A percentile compares a stretch with the other conserved stretches of the same genome.
These are phyloP conservation scores for Graphilbum ipis-grandicollis DNA, from an alignment of 2,329 filamentous ascomycete species.

Conservation along the genomic window DNA sequence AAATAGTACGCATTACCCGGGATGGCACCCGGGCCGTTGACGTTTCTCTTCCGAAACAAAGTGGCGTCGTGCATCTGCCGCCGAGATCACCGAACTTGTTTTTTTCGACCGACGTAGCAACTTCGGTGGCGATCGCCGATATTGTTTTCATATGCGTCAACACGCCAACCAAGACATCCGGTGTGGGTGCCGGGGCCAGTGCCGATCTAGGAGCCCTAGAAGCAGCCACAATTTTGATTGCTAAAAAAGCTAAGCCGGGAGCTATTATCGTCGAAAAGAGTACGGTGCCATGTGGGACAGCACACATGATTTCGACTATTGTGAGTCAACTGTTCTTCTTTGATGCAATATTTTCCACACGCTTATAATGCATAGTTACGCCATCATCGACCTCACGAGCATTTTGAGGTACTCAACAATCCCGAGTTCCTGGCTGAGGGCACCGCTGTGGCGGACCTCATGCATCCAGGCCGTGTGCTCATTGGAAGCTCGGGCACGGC, in stretches of 20 bases:
- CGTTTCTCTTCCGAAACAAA: background rate
- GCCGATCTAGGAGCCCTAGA: constrained; percentile 2
- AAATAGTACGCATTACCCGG: constrained; percentile 2
- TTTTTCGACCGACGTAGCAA: constrained; percentile 1
- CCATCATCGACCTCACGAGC: background rate
- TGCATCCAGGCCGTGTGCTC: constrained; percentile 2
- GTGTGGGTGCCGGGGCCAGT: constrained; percentile 1
- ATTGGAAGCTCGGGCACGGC: constrained; percentile 1
- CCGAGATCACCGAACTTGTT: constrained; percentile 1
- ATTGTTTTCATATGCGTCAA: constrained; percentile 4
- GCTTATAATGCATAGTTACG: background rate
- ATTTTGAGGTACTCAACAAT: constrained; percentile 2
- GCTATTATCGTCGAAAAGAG: constrained; percentile 4
- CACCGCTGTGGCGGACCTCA: constrained; percentile 1
- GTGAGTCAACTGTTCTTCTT: background rate
- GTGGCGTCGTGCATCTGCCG: background rate
- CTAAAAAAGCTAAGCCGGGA: constrained; percentile 1
- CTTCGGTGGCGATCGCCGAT: background rate
- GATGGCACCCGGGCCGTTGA: constrained; percentile 1
- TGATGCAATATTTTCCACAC: too few species aligned
- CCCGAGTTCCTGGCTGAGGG: constrained; percentile 3
- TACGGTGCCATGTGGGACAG: constrained; percentile 3
- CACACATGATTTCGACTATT: constrained; percentile 1
- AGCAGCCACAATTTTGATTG: background rate
- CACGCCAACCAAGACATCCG: constrained; percentile 3